These are phyloP conservation scores for Clarkia xantiana DNA, from an alignment of 345 rosid species.

Conservation along the genomic window DNA sequence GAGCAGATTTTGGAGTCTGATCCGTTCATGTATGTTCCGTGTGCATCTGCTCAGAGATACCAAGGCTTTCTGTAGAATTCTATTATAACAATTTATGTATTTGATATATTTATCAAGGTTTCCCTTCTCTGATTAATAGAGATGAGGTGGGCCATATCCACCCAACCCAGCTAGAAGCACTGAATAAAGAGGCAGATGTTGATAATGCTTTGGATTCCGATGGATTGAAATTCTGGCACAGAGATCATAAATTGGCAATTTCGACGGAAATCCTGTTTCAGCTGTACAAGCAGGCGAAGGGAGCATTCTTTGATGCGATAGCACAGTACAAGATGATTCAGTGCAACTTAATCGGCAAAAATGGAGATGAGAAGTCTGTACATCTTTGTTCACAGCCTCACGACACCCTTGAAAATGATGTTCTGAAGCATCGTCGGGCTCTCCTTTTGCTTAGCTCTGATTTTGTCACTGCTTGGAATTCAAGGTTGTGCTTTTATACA, in stretches of 20 bases:
- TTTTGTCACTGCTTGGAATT: conserved; percentile 83
- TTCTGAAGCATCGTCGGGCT: conserved; percentile 67
- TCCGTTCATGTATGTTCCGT: conserved; percentile 53
- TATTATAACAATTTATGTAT: neutral
- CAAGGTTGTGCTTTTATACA: conserved; percentile 32
- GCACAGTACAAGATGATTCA: conserved; percentile 23
- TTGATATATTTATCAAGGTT: conserved; percentile 10
- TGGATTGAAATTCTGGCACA: conserved; percentile 37
- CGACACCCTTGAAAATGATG: conserved; percentile 20
- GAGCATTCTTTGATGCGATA: conserved; percentile 31
- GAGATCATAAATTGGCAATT: conserved; percentile 74
- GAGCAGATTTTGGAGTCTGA: conserved; percentile 53
- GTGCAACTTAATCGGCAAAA: conserved; percentile 3
- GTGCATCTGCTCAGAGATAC: neutral
- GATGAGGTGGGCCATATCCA: conserved; percentile 85
- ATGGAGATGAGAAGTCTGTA: conserved; percentile 6
- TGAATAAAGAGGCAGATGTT: conserved; percentile 23
- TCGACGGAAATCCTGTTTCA: conserved; percentile 44
- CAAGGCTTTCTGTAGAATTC: no score
- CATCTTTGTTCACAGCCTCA: neutral
- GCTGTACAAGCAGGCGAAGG: conserved; percentile 45
- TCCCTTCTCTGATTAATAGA: conserved; percentile 16
- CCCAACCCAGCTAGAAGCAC: conserved; percentile 56
- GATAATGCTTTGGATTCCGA: neutral
- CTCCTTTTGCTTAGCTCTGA: conserved; percentile 71